phyloP scores from a whole-genome alignment of 805 yeast species.

The Priceomyces fermenticarens region DNA sequence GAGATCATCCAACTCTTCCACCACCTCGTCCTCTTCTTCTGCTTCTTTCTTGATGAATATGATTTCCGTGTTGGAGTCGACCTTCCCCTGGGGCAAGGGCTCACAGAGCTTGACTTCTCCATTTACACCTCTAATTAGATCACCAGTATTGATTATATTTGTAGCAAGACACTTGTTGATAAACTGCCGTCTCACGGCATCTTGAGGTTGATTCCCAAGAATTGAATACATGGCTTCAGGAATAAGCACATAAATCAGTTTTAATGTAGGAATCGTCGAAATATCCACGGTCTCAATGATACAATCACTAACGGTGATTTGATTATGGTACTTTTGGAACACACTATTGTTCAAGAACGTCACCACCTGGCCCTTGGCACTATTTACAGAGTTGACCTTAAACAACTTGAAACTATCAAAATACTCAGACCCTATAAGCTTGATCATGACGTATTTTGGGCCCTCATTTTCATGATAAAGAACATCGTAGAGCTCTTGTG shows the following conservation, averaged over 20 bases:
- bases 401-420: constrained; percentile 31
- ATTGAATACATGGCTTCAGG: constrained; percentile 42
- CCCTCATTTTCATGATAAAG: constrained; percentile 20
- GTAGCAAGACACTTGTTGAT: constrained; percentile 20
- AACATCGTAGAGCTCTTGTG: constrained; percentile 30
- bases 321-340: constrained; percentile 29
- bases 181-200: constrained; percentile 32
- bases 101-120: constrained; percentile 62
- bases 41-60: constrained; percentile 43
- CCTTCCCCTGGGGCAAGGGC: constrained; percentile 67
- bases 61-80: constrained; percentile 47
- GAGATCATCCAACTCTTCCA: constrained; percentile 6
- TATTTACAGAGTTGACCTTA: constrained; percentile 29
- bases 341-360: constrained; percentile 37
- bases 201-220: constrained; percentile 27
- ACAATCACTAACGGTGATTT: constrained; percentile 41
- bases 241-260: constrained; percentile 45
- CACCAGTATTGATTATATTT: constrained; percentile 39
- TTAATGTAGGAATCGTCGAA: constrained; percentile 34
- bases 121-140: constrained; percentile 39
- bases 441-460: constrained; percentile 28
- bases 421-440: constrained; percentile 37
- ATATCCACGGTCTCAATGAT: constrained; percentile 32
- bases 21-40: constrained; percentile 3
- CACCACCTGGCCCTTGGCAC: constrained; percentile 24